Evolutionary conservation across 2,329 filamentous ascomycete genomes (phyloP).

Genomic region (Chaetomium globosum): DNA sequence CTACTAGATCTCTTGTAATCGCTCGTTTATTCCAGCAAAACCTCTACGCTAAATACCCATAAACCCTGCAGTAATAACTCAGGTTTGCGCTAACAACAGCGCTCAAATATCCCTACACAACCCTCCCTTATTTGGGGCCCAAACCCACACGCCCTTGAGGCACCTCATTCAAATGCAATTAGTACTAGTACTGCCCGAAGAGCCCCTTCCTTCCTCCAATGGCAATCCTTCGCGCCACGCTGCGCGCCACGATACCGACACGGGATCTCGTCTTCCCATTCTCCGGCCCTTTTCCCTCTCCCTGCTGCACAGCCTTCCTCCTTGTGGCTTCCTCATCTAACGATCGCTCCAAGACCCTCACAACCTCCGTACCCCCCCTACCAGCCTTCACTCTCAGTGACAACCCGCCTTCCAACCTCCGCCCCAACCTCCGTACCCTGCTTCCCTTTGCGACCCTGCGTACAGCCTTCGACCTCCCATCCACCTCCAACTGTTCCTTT

Average conservation of each 20-base stretch:
- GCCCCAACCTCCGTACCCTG: neutral
- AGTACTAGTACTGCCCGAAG: neutral
- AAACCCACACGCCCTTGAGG: neutral
- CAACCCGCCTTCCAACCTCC: neutral
- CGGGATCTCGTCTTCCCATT: neutral
- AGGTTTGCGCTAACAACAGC: neutral
- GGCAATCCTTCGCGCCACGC: neutral
- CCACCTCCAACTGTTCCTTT: neutral
- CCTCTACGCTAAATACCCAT: neutral
- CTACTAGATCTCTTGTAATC: neutral
- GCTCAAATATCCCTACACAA: neutral
- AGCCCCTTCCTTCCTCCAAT: neutral
- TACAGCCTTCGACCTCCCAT: neutral
- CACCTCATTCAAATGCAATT: neutral
- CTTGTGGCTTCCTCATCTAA: neutral
- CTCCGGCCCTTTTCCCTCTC: neutral
- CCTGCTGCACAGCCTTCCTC: neutral
- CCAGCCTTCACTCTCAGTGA: neutral
- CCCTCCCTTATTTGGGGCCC: neutral
- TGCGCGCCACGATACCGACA: neutral
- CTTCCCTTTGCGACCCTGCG: neutral
- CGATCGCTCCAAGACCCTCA: neutral
- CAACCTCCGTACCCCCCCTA: neutral
- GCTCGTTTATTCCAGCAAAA: neutral
- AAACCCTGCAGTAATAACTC: neutral